Evolutionary conservation across 2,329 filamentous ascomycete species (phyloP).

Genomic region (Fonsecaea monophora): DNA sequence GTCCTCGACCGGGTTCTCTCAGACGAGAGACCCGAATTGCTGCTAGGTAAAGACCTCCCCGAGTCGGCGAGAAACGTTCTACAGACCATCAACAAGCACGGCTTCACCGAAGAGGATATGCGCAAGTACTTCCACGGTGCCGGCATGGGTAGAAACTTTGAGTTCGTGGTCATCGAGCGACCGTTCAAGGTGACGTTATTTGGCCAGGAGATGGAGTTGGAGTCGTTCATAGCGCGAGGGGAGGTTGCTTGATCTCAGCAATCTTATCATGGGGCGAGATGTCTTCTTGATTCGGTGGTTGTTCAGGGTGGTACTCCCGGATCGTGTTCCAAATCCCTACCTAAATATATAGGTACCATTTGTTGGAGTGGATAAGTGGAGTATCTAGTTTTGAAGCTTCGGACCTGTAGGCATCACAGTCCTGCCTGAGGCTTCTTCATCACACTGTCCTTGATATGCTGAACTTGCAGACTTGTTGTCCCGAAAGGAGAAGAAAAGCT

Average conservation of each 20-base stretch:
- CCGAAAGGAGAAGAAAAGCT: too few relatives aligned
- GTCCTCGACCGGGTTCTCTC: constrained; percentile 67
- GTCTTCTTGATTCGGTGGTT: too few relatives aligned
- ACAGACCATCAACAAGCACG: constrained; percentile 67
- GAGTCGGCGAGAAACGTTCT: constrained; percentile 57
- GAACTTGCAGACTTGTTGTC: too few relatives aligned
- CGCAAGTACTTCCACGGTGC: constrained; percentile 66
- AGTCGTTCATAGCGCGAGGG: constrained; percentile 46
- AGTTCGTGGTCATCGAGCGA: constrained; percentile 61
- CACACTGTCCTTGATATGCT: too few relatives aligned
- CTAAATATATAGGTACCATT: too few relatives aligned
- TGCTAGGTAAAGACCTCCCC: neutral
- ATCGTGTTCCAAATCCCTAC: too few relatives aligned
- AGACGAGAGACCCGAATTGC: neutral
- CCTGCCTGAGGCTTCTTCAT: too few relatives aligned
- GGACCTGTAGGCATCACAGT: too few relatives aligned
- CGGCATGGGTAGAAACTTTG: constrained; percentile 64
- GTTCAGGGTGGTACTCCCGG: too few relatives aligned
- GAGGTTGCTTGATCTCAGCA: constrained; percentile 10
- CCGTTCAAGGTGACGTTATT: constrained; percentile 54
- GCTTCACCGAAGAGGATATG: constrained; percentile 68
- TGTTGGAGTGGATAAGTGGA: too few relatives aligned
- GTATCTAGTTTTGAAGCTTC: too few relatives aligned
- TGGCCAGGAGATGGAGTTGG: constrained; percentile 41
- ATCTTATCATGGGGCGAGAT: neutral